These are phyloP conservation scores for Penicillium sp. DNA, from an alignment of 2,329 filamentous ascomycete species.

Conservation along the genomic window DNA sequence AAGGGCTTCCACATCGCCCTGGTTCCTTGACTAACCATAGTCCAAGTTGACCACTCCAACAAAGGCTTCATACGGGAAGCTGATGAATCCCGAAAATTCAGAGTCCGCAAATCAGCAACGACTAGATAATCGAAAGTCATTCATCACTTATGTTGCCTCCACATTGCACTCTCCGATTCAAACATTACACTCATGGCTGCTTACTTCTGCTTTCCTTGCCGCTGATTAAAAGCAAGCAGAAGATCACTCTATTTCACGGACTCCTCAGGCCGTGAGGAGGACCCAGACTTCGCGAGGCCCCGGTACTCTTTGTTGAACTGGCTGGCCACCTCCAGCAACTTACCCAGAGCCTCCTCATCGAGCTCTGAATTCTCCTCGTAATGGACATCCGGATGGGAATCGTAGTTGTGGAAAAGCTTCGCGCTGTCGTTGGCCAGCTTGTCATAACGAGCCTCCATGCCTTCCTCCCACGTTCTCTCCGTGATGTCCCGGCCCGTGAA, in stretches of 20 bases:
- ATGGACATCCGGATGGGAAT: not conserved
- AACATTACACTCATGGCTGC: not conserved
- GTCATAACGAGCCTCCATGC: not conserved
- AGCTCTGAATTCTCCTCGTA: not conserved
- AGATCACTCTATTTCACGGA: not conserved
- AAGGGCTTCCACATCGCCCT: too few species aligned
- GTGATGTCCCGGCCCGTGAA: not conserved
- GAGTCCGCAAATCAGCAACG: not conserved
- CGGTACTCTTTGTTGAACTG: not conserved
- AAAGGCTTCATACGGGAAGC: not conserved
- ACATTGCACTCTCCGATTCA: not conserved
- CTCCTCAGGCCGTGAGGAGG: not conserved
- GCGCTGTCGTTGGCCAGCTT: not conserved
- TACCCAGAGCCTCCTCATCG: not conserved
- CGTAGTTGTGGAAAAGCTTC: not conserved
- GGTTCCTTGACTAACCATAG: not conserved
- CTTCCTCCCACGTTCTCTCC: conserved; percentile 1
- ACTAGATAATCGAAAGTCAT: not conserved
- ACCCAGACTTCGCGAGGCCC: not conserved
- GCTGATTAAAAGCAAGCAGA: not conserved
- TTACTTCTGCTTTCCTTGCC: not conserved
- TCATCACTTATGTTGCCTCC: not conserved
- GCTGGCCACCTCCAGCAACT: not conserved
- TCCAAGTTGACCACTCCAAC: not conserved
- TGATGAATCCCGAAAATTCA: not conserved